Conservation (phyloP, 148 eudicot genomes). For the Nepenthes gracilis region DNA sequence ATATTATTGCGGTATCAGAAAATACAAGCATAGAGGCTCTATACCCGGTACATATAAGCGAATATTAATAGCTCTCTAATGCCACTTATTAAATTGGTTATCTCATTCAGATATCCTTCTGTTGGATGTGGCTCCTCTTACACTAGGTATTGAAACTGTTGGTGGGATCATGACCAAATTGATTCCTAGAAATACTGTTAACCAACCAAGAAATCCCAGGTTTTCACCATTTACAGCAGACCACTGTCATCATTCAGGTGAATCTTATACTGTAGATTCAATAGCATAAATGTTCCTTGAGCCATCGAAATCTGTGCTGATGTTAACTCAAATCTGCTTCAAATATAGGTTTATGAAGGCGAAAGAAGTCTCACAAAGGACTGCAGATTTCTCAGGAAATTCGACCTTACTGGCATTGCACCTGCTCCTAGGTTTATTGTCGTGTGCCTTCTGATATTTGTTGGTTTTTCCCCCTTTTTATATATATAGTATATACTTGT, state of each 20-base stretch:
- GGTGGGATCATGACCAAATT: slow-evolving; percentile 87
- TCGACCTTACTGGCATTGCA: slow-evolving; percentile 53
- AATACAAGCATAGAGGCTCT: too few species aligned
- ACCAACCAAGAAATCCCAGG: slow-evolving; percentile 76
- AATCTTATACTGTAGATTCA: not conserved
- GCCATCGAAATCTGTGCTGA: too few species aligned
- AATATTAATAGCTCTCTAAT: not conserved
- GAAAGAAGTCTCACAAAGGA: slow-evolving; percentile 68
- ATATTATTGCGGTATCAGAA: too few species aligned
- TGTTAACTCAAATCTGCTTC: not conserved
- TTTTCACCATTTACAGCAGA: slow-evolving; percentile 74
- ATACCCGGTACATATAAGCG: too few species aligned
- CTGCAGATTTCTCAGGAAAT: slow-evolving; percentile 57
- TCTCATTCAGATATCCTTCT: slow-evolving; percentile 42
- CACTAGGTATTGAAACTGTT: slow-evolving; percentile 74
- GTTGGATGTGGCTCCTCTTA: slow-evolving; percentile 74
- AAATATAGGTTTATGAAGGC: slow-evolving; percentile 55
- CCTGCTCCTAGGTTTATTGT: slow-evolving; percentile 64
- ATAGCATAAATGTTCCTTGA: not conserved
- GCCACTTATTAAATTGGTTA: not conserved
- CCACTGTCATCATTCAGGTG: slow-evolving; percentile 71
- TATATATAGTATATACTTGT: not conserved
- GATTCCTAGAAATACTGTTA: slow-evolving; percentile 74
- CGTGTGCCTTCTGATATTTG: not conserved
- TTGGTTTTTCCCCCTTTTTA: not conserved